Evolutionary conservation across 2,329 filamentous ascomycete genomes (phyloP), one percentile per base, ranked within the genome.

Genomic region (Mariannaea elegans): DNA sequence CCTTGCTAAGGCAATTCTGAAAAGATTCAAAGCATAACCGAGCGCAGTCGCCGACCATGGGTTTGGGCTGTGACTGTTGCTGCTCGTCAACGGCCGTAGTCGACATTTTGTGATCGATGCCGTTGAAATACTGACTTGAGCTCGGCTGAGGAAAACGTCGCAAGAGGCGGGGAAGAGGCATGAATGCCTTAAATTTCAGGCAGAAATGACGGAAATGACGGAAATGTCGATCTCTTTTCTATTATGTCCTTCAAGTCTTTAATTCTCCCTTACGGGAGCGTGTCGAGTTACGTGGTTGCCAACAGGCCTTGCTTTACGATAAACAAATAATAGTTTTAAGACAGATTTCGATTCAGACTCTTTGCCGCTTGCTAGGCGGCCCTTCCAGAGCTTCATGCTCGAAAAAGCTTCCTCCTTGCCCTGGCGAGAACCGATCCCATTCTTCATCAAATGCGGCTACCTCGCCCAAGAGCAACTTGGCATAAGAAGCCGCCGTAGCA

Each of bases 401-500:
- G n/a, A n/a, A n/a, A n/a, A n/a, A n/a, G n/a, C n/a, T n/a, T n/a
- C n/a, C 38, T 27, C 41, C 3, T 46, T 39, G 31, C 27, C 39
- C 38, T 21, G 44, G 21, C 21, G 12, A 16, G 10, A 32, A 9
- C 18, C 18, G 16, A 47, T n/a, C 45, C 45, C 29, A 32, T 9
- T 18, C 13, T 9, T 49, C 8, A 13, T 52, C 27, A 13, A n/a
- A 32, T n/a, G 14, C 2, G 6, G 7, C 38, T 10, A 52, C 36
- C 12, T 42, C 38, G 3, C 10, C 34, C 2, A 58, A 27, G 3
- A 53, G 38, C 31, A 52, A 23, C 21, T 59, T 59, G 7, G 56
- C 49, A 32, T 54, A 59, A 4, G 46, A 38, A 10, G 56, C 56
- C 3, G 56, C 56, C 7, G 42, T 32, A 13, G 56, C 49, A 4